Evolutionary conservation across 352 stramenopile species (phyloP), one percentile per base, ranked within the genome.

Genomic region (Phytophthora vignae): DNA sequence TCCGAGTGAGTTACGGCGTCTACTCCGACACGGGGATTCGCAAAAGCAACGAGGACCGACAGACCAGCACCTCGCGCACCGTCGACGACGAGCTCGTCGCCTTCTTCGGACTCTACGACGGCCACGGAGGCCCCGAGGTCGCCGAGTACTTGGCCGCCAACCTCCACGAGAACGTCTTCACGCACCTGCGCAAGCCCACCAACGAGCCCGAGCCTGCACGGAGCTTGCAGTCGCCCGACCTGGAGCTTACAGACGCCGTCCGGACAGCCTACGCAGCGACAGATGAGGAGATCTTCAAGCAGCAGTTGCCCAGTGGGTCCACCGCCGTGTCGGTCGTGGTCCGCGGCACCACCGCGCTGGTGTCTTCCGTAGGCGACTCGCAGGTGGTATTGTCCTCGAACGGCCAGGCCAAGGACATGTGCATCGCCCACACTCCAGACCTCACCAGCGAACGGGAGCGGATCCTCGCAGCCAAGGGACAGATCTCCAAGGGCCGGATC

Each of bases 81-180:
- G 76, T 92, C 5, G 53, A 79, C 44, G 73, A 93, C 65, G 81
- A 95, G 19, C 76, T 84, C 1, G 77, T 93, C 14, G 88, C 85
- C 29, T 96, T 90, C 66, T 95, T 96, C 61, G 90, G 84, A n/a
- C 68, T 96, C 1, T 96, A 93, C 67, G 90, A 96, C 67, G 90
- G 90, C 42, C 90, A 96, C 65, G 86, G 84, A 52, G 90, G 90
- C 21, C 42, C 82, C 4, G 78, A 89, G 53, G 86, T 96, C 5
- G 83, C 85, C 48, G 83, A 92, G 31, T 90, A 91, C 40, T 50
- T 96, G 46, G 69, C 82, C 8, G 49, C 85, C 19, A 79, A 92
- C 46, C 71, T 96, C 4, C 83, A 94, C 38, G 54, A 73, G 29
- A 75, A 77, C n/a, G 79, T 95, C 8, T 91, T 91, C 52, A 74